Percentiles rank a stretch among this genome's conserved stretches.
These are phyloP conservation scores for Zygosaccharomyces pseudorouxii DNA, from an alignment of 805 yeast species.

Conservation along the genomic window DNA sequence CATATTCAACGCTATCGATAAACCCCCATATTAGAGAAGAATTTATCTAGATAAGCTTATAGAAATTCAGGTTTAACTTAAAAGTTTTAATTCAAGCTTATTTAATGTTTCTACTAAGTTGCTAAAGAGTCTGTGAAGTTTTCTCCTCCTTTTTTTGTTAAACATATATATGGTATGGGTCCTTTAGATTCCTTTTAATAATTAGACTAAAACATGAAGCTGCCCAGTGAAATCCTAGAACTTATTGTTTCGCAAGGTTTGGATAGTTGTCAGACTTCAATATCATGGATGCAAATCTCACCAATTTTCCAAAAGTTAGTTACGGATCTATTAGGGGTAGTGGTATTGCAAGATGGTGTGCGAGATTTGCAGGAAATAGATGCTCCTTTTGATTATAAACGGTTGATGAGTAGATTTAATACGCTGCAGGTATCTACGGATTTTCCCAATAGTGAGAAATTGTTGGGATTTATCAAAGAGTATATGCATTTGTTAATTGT, in stretches of 20 bases:
- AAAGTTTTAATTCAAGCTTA: background rate
- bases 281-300: slow-evolving; percentile 25
- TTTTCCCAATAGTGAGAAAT: slow-evolving; percentile 5
- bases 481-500: slow-evolving; percentile 20
- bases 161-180: background rate
- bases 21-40: background rate
- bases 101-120: background rate
- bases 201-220: slow-evolving; percentile 7
- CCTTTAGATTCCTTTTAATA: background rate
- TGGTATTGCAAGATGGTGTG: slow-evolving; percentile 21
- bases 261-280: slow-evolving; percentile 24
- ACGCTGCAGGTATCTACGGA: slow-evolving; percentile 16
- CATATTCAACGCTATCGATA: background rate
- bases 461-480: slow-evolving; percentile 12
- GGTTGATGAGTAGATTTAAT: slow-evolving; percentile 15
- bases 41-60: background rate
- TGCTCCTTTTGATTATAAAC: slow-evolving; percentile 14
- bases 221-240: slow-evolving; percentile 30
- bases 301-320: slow-evolving; percentile 14
- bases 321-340: slow-evolving; percentile 20
- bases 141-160: background rate
- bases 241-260: slow-evolving; percentile 20
- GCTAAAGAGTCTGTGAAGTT: background rate
- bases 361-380: background rate
- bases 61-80: background rate